Evolutionary conservation across 2,329 filamentous ascomycete species (phyloP).

Genomic region (Alternaria atra): DNA sequence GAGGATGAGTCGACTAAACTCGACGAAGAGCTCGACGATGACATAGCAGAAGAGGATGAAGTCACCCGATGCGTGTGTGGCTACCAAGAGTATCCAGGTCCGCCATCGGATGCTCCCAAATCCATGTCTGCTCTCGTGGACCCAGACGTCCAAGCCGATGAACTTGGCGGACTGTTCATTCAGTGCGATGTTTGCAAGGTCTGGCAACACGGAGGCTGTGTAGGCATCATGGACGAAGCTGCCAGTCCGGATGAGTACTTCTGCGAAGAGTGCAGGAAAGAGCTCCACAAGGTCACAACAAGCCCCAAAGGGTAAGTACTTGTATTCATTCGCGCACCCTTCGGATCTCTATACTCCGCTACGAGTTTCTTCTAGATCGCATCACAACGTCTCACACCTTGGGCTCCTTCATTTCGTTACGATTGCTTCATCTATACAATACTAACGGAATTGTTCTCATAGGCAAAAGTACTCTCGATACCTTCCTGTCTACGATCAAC

Average conservation of each 20-base stretch:
- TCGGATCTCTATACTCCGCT: slow-evolving; percentile 13
- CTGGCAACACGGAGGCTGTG: slow-evolving; percentile 98
- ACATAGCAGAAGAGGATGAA: slow-evolving; percentile 77
- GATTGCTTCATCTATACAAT: background rate
- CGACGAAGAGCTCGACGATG: slow-evolving; percentile 69
- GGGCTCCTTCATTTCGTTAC: background rate
- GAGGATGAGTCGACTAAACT: slow-evolving; percentile 53
- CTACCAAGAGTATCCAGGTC: slow-evolving; percentile 92
- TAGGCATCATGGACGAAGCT: slow-evolving; percentile 94
- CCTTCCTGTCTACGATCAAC: slow-evolving; percentile 65
- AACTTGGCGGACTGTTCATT: slow-evolving; percentile 93
- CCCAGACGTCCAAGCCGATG: slow-evolving; percentile 66
- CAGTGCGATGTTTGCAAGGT: slow-evolving; percentile 98
- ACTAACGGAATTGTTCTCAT: slow-evolving; percentile 20
- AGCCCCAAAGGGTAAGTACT: slow-evolving; percentile 82
- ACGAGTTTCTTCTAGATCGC: background rate
- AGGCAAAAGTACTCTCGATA: slow-evolving; percentile 72
- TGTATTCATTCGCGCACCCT: slow-evolving; percentile 18
- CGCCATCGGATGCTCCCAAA: slow-evolving; percentile 67
- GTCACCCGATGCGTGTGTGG: slow-evolving; percentile 95
- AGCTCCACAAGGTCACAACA: slow-evolving; percentile 84
- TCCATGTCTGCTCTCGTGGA: slow-evolving; percentile 64
- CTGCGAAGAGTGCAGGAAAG: slow-evolving; percentile 92
- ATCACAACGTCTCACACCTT: background rate
- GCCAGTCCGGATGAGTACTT: slow-evolving; percentile 97